phyloP scores from a whole-genome alignment of 495 filamentous ascomycete genomes.

The Baudoinia panamericana region DNA sequence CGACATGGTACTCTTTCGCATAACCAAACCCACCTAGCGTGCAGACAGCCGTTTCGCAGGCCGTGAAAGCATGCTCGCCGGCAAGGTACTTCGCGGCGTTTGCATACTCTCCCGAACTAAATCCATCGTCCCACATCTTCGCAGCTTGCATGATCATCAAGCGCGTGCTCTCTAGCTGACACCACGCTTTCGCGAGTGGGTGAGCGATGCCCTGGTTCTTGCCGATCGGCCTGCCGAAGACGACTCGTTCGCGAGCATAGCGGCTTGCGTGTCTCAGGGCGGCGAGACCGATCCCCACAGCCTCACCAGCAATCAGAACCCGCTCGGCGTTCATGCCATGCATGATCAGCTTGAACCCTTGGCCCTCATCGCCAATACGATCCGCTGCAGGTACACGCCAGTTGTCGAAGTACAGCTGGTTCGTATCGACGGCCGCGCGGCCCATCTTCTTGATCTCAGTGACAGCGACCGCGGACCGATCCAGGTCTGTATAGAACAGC shows the following conservation, averaged over 20 bases:
- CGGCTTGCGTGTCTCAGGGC: conserved; percentile 21
- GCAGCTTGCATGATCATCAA: conserved; percentile 25
- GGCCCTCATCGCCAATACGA: conserved; percentile 23
- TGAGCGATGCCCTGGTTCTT: conserved; percentile 24
- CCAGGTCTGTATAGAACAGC: conserved; percentile 24
- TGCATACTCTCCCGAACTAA: conserved; percentile 23
- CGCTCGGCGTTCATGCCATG: conserved; percentile 28
- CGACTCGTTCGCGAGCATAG: conserved; percentile 23
- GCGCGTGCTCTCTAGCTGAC: conserved; percentile 20
- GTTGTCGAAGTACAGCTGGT: conserved; percentile 23
- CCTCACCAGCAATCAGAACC: conserved; percentile 23
- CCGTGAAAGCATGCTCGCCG: conserved; percentile 22
- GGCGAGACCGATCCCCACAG: conserved; percentile 22
- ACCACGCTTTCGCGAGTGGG: conserved; percentile 23
- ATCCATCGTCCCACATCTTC: conserved; percentile 24
- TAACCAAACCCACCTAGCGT: conserved; percentile 25
- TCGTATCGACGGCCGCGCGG: conserved; percentile 23
- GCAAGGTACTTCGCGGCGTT: conserved; percentile 25
- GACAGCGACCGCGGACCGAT: conserved; percentile 17
- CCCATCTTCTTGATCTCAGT: conserved; percentile 27
- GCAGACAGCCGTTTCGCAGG: conserved; percentile 24
- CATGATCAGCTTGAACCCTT: conserved; percentile 26
- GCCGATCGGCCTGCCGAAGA: conserved; percentile 25
- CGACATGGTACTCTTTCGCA: conserved; percentile 25
- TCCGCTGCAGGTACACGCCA: conserved; percentile 21